phyloP scores from a whole-genome alignment of 305 asterid genomes.

The Fraxinus latifolia region DNA sequence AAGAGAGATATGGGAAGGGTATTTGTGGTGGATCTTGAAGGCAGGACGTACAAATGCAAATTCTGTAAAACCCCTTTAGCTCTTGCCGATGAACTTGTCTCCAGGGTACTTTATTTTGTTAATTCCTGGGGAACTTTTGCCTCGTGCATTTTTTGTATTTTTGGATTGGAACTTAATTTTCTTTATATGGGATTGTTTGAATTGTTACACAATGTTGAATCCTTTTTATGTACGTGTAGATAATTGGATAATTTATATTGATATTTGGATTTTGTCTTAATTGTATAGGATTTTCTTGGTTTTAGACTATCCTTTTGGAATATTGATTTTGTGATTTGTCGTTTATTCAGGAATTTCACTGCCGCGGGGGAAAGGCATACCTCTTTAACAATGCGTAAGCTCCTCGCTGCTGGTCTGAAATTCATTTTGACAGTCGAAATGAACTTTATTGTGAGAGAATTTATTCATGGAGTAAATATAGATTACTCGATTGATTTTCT shows the following conservation, averaged over 20 bases:
- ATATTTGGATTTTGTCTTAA: not conserved
- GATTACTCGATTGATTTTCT: not conserved
- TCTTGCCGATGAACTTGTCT: conserved; percentile 54
- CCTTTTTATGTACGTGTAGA: not conserved
- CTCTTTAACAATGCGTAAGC: conserved; percentile 73
- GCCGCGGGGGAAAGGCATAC: conserved; percentile 82
- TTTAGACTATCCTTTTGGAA: conserved; percentile 1
- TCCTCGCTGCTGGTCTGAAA: not conserved
- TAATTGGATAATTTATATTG: not conserved
- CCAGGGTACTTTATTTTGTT: conserved; percentile 37
- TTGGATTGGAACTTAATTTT: not conserved
- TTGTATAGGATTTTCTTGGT: not conserved
- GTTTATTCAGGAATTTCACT: conserved; percentile 56
- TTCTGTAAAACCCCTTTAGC: conserved; percentile 72
- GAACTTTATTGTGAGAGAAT: not conserved
- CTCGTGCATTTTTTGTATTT: not conserved
- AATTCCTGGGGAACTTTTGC: not conserved
- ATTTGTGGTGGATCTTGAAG: conserved; percentile 72
- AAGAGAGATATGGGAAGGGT: conserved; percentile 67
- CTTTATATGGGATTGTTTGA: not conserved
- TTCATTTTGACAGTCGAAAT: not conserved
- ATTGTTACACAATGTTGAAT: not conserved
- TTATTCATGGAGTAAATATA: not conserved
- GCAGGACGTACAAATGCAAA: conserved; percentile 72
- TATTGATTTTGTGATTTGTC: conserved; percentile 19